Evolutionary conservation across 2,329 filamentous ascomycete species (phyloP).

Genomic region (Ceratocystis lukuohia): DNA sequence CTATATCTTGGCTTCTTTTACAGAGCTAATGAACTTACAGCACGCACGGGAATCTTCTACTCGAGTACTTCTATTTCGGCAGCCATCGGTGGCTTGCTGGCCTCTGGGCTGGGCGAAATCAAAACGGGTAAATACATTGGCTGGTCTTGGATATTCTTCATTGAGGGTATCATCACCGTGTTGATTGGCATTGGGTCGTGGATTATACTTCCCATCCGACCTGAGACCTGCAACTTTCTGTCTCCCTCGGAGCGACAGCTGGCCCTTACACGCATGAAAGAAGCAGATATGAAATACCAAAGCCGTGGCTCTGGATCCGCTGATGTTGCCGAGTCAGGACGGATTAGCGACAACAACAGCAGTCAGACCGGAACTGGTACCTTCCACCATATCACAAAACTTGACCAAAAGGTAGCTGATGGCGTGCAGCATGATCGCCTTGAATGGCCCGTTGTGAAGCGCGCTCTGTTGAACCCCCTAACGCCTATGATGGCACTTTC

Average conservation of each 20-base stretch:
- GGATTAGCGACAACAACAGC: background rate
- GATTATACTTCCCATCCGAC: conserved; percentile 30
- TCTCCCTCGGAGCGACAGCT: conserved; percentile 31
- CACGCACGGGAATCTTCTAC: conserved; percentile 24
- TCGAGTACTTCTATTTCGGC: conserved; percentile 56
- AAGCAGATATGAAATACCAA: conserved; percentile 14
- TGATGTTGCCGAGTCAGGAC: background rate
- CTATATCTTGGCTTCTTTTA: conserved; percentile 25
- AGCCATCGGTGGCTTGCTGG: conserved; percentile 42
- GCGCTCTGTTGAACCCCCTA: conserved; percentile 21
- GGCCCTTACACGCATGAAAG: conserved; percentile 23
- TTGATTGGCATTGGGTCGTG: conserved; percentile 26
- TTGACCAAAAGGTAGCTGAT: background rate
- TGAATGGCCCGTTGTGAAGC: conserved; percentile 12
- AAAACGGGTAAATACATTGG: conserved; percentile 28
- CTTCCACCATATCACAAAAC: background rate
- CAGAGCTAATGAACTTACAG: conserved; percentile 21
- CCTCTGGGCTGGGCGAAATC: conserved; percentile 31
- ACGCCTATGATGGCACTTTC: conserved; percentile 21
- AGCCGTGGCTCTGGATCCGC: background rate
- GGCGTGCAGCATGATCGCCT: conserved; percentile 12
- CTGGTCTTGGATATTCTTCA: conserved; percentile 36
- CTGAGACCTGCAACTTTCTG: conserved; percentile 29
- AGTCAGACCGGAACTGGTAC: background rate
- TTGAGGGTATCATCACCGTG: conserved; percentile 29